Percentiles rank a stretch among this genome's conserved stretches.
These are phyloP conservation scores for Crithidia expoeki DNA, from an alignment of 208 protist genomes.

Conservation along the genomic window DNA sequence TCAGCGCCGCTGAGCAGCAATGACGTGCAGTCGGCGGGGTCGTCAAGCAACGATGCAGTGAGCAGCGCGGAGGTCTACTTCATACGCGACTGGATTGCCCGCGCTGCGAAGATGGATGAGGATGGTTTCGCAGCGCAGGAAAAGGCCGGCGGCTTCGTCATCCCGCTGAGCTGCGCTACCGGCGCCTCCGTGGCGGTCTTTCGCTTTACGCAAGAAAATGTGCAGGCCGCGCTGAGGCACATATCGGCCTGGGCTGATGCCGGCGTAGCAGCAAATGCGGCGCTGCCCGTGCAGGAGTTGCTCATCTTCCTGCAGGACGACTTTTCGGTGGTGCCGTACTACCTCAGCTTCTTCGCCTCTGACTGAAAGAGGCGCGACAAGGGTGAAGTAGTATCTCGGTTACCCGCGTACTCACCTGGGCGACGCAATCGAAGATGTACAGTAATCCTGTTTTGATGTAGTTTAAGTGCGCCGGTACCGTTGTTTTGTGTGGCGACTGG, in stretches of 20 bases:
- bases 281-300: conserved; percentile 33
- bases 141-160: conserved; percentile 11
- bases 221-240: conserved; percentile 22
- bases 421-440: no score
- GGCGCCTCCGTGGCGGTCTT: conserved; percentile 27
- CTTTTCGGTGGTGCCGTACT: conserved; percentile 47
- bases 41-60: conserved; percentile 24
- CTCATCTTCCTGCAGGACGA: conserved; percentile 38
- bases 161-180: conserved; percentile 37
- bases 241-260: conserved; percentile 38
- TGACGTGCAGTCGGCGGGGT: background rate
- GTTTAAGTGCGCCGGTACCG: no score
- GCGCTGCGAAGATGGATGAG: conserved; percentile 25
- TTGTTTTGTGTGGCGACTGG: no score
- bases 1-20: background rate
- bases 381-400: background rate
- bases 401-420: no score
- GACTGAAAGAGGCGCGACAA: background rate
- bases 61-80: conserved; percentile 46
- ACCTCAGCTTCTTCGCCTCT: conserved; percentile 34
- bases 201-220: conserved; percentile 32
- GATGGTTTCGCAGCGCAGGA: conserved; percentile 36
- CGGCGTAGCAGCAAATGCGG: conserved; percentile 17
- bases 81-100: conserved; percentile 49
- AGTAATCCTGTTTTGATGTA: no score